Conservation (phyloP, 306 rosid species). For the Phaseolus lunatus region DNA sequence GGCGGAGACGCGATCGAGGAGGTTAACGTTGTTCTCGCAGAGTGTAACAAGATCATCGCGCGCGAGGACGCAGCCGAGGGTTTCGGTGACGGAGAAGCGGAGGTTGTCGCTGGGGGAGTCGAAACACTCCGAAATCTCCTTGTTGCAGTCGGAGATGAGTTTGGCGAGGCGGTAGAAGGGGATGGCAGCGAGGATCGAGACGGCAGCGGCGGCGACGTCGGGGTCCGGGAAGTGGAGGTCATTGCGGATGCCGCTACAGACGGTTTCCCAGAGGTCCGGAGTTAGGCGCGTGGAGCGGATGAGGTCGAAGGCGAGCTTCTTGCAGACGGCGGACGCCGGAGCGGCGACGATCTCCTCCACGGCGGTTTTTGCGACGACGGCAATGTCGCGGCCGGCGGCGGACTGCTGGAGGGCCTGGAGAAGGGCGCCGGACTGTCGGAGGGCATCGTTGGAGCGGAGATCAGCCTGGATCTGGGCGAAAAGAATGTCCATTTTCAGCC, state of each 20-base stretch:
- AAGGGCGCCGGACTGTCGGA: slow-evolving; percentile 95
- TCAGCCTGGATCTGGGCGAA: slow-evolving; percentile 99
- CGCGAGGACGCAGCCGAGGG: slow-evolving; percentile 90
- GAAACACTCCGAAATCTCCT: slow-evolving; percentile 83
- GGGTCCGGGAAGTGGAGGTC: slow-evolving; percentile 97
- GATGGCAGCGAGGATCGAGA: slow-evolving; percentile 92
- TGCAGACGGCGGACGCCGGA: slow-evolving; percentile 94
- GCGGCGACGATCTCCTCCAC: slow-evolving; percentile 96
- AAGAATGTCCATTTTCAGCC: slow-evolving; percentile 75
- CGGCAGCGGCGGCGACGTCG: slow-evolving; percentile 94
- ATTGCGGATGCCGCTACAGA: slow-evolving; percentile 77
- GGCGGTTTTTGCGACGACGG: slow-evolving; percentile 90
- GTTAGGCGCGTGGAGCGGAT: slow-evolving; percentile 97
- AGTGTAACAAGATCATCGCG: slow-evolving; percentile 96
- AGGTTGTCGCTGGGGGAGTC: slow-evolving; percentile 82
- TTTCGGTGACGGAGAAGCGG: slow-evolving; percentile 85
- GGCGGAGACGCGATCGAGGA: slow-evolving; percentile 78
- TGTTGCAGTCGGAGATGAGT: slow-evolving; percentile 80
- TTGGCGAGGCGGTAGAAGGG: slow-evolving; percentile 79
- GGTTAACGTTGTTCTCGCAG: slow-evolving; percentile 85
- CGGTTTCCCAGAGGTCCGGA: slow-evolving; percentile 95
- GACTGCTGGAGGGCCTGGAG: slow-evolving; percentile 98
- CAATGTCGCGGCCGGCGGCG: slow-evolving; percentile 94
- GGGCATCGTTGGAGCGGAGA: slow-evolving; percentile 97
- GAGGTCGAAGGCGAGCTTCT: slow-evolving; percentile 93